Base-by-base conservation (phyloP, 441 rosid genomes). In the Adansonia gregorii region DNA sequence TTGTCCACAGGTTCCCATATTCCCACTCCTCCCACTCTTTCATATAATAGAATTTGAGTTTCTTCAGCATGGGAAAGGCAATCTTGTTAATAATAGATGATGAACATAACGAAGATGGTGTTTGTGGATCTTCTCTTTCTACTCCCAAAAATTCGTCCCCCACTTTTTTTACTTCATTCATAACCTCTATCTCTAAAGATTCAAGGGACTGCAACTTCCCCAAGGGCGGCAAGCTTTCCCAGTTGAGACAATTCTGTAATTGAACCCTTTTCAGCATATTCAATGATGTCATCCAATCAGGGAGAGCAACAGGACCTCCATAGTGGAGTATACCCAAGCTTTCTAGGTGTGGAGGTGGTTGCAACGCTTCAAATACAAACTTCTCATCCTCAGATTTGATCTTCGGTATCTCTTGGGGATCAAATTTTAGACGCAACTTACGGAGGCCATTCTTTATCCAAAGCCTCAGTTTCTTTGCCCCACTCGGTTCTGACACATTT, bases 11-110 rank as follows among this genome's bases (percentile, higher is more conserved):
- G 41, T 61, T 61, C 43, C 31, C 43, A 64, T 46, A 61, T 11
- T 71, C 80, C 80, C 80, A 78, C 63, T 78, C 72, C 15, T 78
- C 76, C 80, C 80, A 78, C 2, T 31, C 43, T 17, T 27, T 7
- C 80, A 63, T 49, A 5, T 8, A 10, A 15, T 19, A 9, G 56
- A 78, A 71, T 4, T 31, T 9, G 22, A 78, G 70, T 1, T 7
- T 24, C 17, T 78, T 35, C 51, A 78, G 51, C 19, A 6, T 51
- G 15, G 80, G 80, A 19, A 72, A 78, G 15, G 75, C 69, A 67
- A 67, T 49, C 9, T 20, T 12, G 8, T 49, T 49, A 12, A 6
- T 11, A 55, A 67, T 14, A 43, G 31, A 19, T 60, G 77, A 60
- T 22, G 77, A 60, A n/a, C 24, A 14, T 8, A 39, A 22, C 10